Evolutionary conservation across 441 rosid genomes (phyloP).

Genomic region (Melastoma candidum): DNA sequence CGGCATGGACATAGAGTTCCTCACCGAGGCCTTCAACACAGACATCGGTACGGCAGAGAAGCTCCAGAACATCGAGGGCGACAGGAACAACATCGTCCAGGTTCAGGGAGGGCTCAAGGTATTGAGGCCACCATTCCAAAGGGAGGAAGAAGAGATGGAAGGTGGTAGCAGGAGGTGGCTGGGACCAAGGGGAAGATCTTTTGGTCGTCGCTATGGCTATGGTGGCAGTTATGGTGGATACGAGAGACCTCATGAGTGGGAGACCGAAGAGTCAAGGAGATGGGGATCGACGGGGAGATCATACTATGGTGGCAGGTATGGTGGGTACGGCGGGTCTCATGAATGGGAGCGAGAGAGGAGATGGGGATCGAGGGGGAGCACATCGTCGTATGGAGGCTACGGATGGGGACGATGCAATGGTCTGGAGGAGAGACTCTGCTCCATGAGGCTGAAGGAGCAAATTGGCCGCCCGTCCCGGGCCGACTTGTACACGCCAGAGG

Average conservation of each 20-base stretch:
- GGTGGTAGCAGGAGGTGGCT: not conserved
- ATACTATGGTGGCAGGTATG: no score
- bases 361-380: not conserved
- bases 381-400: not conserved
- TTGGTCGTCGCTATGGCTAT: no score
- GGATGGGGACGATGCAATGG: conserved; percentile 32
- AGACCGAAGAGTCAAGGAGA: not conserved
- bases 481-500: conserved; percentile 44
- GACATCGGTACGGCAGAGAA: conserved; percentile 27
- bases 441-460: conserved; percentile 49
- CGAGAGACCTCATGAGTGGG: not conserved
- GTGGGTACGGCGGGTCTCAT: not conserved
- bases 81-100: conserved; percentile 48
- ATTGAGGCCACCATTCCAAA: conserved; percentile 27
- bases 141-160: conserved; percentile 20
- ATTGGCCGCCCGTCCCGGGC: conserved; percentile 50
- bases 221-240: no score
- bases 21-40: conserved; percentile 55
- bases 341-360: not conserved
- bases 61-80: conserved; percentile 38
- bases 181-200: not conserved
- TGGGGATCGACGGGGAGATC: conserved; percentile 1
- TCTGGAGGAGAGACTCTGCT: conserved; percentile 70
- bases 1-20: conserved; percentile 36
- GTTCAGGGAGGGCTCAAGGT: conserved; percentile 41